Base-by-base conservation (phyloP, 2,329 filamentous ascomycete genomes). In the Pleurostoma richardsiae region DNA sequence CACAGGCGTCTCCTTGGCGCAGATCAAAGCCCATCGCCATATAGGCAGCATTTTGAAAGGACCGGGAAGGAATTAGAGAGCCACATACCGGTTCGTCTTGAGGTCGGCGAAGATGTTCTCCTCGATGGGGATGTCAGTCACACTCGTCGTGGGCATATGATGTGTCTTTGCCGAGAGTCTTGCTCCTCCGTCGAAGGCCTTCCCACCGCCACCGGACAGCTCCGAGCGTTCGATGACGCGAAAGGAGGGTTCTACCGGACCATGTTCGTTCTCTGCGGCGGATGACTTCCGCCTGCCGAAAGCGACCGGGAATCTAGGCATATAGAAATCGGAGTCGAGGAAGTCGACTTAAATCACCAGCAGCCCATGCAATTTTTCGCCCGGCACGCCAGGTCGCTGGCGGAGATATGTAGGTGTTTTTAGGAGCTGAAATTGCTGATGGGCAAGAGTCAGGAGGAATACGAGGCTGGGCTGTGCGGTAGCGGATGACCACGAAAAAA, bases 231-330 rank as follows among this genome's bases (percentile, higher is more conserved):
- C 79, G 33, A 83, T 65, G 28, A 83, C 79, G 43, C 79, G 74
- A 59, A 83, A 82, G 2, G 79, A 81, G 26, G 76, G 69, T 48
- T 73, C 63, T 63, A 70, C 57, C 56, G 71, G 59, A 36, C 61
- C 74, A 75, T 80, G 72, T 51, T 78, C 74, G 51, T 76, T 63
- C 53, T 74, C 76, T 53, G 78, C 73, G 51, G 73, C 75, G 71
- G 74, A 73, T 52, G 77, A 79, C 69, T 76, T 82, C 72, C 79
- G 79, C 76, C 76, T 71, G 59, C 68, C 72, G 53, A 82, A 82
- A 52, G 73, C 68, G 60, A 76, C 75, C 52, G 77, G 75, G 64
- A 83, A 82, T 68, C 76, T 80, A 78, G 76, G 76, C 79, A 83
- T 83, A 65, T 73, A n/a, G 39, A 45, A 52, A 50, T 41, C 40